phyloP scores from a whole-genome alignment of 345 rosid species.

The Luvunga scandens region DNA sequence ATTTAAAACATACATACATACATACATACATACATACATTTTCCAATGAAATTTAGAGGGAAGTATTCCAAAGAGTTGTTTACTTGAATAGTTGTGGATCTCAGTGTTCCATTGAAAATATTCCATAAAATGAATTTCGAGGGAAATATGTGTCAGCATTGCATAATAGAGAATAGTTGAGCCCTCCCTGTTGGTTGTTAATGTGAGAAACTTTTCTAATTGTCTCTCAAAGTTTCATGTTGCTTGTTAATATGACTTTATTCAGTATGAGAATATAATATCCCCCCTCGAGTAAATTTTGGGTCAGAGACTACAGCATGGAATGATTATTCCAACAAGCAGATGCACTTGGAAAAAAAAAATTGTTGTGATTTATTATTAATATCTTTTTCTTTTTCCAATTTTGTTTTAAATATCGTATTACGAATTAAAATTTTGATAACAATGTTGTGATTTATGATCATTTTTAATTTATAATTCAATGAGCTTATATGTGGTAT shows the following conservation, averaged over 20 bases:
- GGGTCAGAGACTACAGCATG: constrained; percentile 10
- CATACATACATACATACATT: too few species aligned
- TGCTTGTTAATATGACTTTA: neutral
- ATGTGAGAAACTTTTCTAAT: neutral
- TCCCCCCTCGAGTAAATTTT: neutral
- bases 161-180: neutral
- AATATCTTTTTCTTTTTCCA: constrained; percentile 2
- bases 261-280: neutral
- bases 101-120: too few species aligned
- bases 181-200: neutral
- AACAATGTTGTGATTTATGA: neutral
- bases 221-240: neutral
- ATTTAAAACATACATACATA: too few species aligned
- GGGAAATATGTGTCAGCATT: neutral
- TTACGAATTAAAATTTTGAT: constrained; percentile 13
- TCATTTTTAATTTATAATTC: constrained; percentile 13
- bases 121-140: neutral
- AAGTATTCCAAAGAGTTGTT: neutral
- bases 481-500: neutral
- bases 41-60: neutral
- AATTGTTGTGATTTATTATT: neutral
- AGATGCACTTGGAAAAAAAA: constrained; percentile 14
- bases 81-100: too few species aligned
- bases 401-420: neutral
- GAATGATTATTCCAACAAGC: constrained; percentile 13